A percentile compares a stretch with the other conserved stretches of the same genome.
Conservation (phyloP, 192 early-diverging fungal species). For the Gaertneriomyces semiglobifer region DNA sequence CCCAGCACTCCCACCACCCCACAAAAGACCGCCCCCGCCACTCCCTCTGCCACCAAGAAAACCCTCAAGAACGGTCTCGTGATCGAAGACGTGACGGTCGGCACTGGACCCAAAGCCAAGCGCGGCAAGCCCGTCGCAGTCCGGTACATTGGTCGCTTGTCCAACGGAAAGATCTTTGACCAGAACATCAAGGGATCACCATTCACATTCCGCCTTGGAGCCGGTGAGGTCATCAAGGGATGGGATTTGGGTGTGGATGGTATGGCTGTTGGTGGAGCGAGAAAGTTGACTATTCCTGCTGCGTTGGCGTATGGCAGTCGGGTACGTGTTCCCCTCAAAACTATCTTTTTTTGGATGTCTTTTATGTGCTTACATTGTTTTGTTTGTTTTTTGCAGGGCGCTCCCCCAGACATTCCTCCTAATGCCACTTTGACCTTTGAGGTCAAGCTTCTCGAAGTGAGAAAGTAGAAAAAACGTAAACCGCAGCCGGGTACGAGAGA, state of each 20-base stretch:
- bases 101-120: conserved; percentile 62
- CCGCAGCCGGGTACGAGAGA: too few species aligned
- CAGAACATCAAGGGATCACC: conserved; percentile 86
- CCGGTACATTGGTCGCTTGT: conserved; percentile 92
- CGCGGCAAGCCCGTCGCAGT: conserved; percentile 68
- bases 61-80: conserved; percentile 67
- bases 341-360: conserved; percentile 19
- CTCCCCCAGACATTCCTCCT: conserved; percentile 84
- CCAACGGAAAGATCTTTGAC: conserved; percentile 95
- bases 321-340: conserved; percentile 17
- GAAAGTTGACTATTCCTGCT: conserved; percentile 87
- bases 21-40: not conserved
- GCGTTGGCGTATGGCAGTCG: conserved; percentile 58
- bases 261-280: conserved; percentile 89
- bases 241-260: conserved; percentile 86
- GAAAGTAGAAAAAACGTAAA: not conserved
- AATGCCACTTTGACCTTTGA: conserved; percentile 90
- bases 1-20: not conserved
- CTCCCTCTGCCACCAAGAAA: conserved; percentile 40
- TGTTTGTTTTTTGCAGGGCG: conserved; percentile 72
- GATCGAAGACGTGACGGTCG: conserved; percentile 75
- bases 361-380: not conserved
- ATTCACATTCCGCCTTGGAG: conserved; percentile 83
- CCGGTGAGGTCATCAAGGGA: conserved; percentile 90
- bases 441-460: conserved; percentile 70